Conservation (phyloP, 1,284 basidiomycete genomes). For the Moesziomyces sp. region DNA sequence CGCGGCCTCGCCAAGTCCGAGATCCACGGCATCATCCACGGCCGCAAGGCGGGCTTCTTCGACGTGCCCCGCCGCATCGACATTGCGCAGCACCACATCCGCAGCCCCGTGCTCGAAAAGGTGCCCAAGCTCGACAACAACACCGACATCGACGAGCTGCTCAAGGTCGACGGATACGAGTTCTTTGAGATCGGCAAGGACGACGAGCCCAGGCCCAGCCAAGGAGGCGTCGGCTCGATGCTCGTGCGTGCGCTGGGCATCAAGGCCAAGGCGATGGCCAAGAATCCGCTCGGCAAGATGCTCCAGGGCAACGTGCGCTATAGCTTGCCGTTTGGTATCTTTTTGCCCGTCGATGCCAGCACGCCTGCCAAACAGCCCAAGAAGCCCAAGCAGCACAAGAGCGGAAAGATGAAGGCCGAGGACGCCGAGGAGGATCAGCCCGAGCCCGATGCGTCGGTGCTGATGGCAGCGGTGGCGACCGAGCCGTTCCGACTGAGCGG, state of each 20-base stretch:
- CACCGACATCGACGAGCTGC: conserved; percentile 45
- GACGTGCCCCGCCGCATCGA: conserved; percentile 52
- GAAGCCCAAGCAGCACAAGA: conserved; percentile 30
- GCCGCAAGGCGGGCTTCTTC: conserved; percentile 45
- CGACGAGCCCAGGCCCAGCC: conserved; percentile 8
- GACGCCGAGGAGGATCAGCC: conserved; percentile 3
- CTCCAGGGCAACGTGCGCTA: conserved; percentile 57
- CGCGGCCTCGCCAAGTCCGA: conserved; percentile 53
- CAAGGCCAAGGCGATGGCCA: conserved; percentile 53
- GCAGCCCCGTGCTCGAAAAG: conserved; percentile 46
- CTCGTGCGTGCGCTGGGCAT: conserved; percentile 56
- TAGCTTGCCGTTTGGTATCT: conserved; percentile 61
- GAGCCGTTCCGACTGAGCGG: conserved; percentile 58
- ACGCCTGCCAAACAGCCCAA: conserved; percentile 26
- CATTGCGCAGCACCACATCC: conserved; percentile 43
- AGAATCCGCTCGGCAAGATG: conserved; percentile 57
- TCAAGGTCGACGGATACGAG: conserved; percentile 59
- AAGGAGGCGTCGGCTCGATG: conserved; percentile 14
- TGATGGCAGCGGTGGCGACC: conserved; percentile 59
- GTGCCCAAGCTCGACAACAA: conserved; percentile 46
- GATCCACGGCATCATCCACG: conserved; percentile 36
- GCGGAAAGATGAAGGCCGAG: conserved; percentile 9
- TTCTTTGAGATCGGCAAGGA: conserved; percentile 59
- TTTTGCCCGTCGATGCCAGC: conserved; percentile 42
- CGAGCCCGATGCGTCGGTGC: conserved; percentile 31